Percentiles rank a stretch among this genome's conserved stretches.
Conservation (phyloP, 1,284 basidiomycete genomes). For the Trichosporon ovoides region DNA sequence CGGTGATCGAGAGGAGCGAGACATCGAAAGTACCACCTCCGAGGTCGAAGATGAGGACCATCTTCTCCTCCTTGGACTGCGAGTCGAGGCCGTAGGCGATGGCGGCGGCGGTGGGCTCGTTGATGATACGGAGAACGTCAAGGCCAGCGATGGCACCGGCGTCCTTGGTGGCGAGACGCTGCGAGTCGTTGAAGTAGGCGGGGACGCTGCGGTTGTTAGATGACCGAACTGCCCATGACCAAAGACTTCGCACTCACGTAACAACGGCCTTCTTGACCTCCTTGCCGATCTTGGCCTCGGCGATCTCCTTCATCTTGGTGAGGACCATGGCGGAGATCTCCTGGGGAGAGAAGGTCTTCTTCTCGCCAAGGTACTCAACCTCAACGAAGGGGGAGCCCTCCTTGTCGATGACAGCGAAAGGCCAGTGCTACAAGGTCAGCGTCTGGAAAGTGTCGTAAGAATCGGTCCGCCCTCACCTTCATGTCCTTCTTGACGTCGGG, state of each 20-base stretch:
- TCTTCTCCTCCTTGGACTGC: slow-evolving; percentile 82
- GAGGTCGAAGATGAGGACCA: slow-evolving; percentile 99
- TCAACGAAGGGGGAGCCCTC: slow-evolving; percentile 57
- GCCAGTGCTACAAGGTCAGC: slow-evolving; percentile 58
- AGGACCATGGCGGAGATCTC: slow-evolving; percentile 97
- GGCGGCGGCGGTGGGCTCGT: slow-evolving; percentile 57
- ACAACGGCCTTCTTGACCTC: slow-evolving; percentile 62
- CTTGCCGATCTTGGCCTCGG: slow-evolving; percentile 61
- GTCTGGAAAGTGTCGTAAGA: background rate
- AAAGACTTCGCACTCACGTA: slow-evolving; percentile 47
- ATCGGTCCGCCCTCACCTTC: slow-evolving; percentile 54
- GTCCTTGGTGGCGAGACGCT: slow-evolving; percentile 61
- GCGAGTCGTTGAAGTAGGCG: slow-evolving; percentile 66
- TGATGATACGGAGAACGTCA: slow-evolving; percentile 65
- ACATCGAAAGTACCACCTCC: slow-evolving; percentile 82
- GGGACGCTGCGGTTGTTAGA: slow-evolving; percentile 55
- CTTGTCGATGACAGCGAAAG: slow-evolving; percentile 58
- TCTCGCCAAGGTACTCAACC: slow-evolving; percentile 59
- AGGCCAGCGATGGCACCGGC: slow-evolving; percentile 61
- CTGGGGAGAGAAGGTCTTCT: slow-evolving; percentile 59
- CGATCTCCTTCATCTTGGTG: slow-evolving; percentile 90
- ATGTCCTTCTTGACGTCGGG: slow-evolving; percentile 60
- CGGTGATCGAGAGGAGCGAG: slow-evolving; percentile 59
- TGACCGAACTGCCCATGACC: background rate
- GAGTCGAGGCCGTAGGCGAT: slow-evolving; percentile 62